These are phyloP conservation scores for Phytophthora quininea DNA, from an alignment of 352 stramenopile species.

Conservation along the genomic window DNA sequence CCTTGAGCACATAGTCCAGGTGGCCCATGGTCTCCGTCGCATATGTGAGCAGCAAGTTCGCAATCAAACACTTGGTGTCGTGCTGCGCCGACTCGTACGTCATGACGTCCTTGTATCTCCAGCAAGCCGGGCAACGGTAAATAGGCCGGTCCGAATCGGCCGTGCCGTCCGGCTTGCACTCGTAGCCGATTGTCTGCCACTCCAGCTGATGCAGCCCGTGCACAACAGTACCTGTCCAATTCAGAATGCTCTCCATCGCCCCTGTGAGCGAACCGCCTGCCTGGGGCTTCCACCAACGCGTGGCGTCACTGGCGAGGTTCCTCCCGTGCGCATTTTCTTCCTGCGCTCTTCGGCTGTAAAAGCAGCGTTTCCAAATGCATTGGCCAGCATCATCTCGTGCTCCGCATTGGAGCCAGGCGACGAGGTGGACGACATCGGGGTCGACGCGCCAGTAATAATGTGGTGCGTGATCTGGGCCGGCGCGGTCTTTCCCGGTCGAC, in stretches of 20 bases:
- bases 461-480: constrained; percentile 69
- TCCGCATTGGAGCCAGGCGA: constrained; percentile 75
- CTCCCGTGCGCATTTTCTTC: constrained; percentile 67
- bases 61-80: constrained; percentile 85
- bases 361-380: constrained; percentile 43
- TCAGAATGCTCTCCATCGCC: constrained; percentile 78
- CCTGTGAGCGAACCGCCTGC: constrained; percentile 52
- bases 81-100: constrained; percentile 85
- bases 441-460: constrained; percentile 71
- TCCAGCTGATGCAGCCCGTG: constrained; percentile 80
- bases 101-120: constrained; percentile 87
- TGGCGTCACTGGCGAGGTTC: constrained; percentile 35
- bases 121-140: constrained; percentile 83
- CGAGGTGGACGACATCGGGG: constrained; percentile 69
- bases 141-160: constrained; percentile 77
- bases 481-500: constrained; percentile 62
- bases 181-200: constrained; percentile 83
- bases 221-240: constrained; percentile 76
- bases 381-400: constrained; percentile 56
- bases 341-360: constrained; percentile 71
- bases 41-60: constrained; percentile 82
- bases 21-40: constrained; percentile 80
- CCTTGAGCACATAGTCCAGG: constrained; percentile 80
- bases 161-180: constrained; percentile 74
- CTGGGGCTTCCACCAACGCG: constrained; percentile 34